These are phyloP conservation scores for Scolecobasidium constrictum DNA, from an alignment of 2,329 filamentous ascomycete genomes.

Conservation along the genomic window DNA sequence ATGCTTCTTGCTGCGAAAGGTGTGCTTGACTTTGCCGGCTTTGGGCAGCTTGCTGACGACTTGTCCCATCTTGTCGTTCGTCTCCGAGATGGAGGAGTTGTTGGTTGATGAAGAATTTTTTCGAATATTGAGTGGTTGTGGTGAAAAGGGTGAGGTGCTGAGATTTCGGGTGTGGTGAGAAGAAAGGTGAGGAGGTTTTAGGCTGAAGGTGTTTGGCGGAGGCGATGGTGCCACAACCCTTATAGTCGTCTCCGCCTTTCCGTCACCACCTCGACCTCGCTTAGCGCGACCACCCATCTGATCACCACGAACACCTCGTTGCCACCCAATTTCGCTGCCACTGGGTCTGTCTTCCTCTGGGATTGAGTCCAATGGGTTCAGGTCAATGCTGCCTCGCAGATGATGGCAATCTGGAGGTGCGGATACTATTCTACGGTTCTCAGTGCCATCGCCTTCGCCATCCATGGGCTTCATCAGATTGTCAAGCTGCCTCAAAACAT, in stretches of 20 bases:
- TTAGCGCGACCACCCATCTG: too few relatives aligned
- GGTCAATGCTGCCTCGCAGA: constrained; percentile 18
- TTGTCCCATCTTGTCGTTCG: too few relatives aligned
- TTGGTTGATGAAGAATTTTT: background rate
- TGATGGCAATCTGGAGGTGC: constrained; percentile 29
- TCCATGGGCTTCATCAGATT: constrained; percentile 39
- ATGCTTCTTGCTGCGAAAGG: too few relatives aligned
- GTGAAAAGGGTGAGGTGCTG: too few relatives aligned
- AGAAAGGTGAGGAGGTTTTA: too few relatives aligned
- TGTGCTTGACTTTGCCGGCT: too few relatives aligned
- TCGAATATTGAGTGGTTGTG: background rate
- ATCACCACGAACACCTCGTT: too few relatives aligned
- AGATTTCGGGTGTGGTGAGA: too few relatives aligned
- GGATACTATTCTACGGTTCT: constrained; percentile 22
- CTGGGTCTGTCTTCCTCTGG: constrained; percentile 42
- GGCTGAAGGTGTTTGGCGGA: too few relatives aligned
- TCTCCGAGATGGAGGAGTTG: background rate
- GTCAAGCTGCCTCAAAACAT: constrained; percentile 51
- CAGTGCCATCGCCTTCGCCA: constrained; percentile 9
- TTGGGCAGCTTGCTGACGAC: too few relatives aligned
- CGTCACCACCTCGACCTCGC: too few relatives aligned
- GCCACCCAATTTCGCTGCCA: too few relatives aligned
- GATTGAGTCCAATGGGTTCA: constrained; percentile 36
- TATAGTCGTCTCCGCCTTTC: constrained; percentile 42
- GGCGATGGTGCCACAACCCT: constrained; percentile 37